Percentiles rank a stretch among this genome's conserved stretches.
These are phyloP conservation scores for Geranium rotundifolium DNA, from an alignment of 345 rosid genomes.

Conservation along the genomic window DNA sequence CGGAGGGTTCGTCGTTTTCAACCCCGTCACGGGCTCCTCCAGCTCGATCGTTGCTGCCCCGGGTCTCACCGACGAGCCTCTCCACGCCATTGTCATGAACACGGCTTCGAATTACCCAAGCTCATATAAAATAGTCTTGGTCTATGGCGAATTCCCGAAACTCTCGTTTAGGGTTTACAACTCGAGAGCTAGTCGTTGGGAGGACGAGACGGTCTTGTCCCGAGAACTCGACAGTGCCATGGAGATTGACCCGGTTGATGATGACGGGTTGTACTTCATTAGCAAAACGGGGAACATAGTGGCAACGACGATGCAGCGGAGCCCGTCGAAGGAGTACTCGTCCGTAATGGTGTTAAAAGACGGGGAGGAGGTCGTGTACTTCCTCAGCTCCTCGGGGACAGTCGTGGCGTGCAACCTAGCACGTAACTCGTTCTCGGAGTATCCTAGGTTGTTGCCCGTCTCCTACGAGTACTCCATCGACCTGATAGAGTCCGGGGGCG, in stretches of 20 bases:
- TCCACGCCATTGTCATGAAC: constrained; percentile 67
- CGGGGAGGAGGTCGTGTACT: constrained; percentile 41
- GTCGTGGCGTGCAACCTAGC: constrained; percentile 59
- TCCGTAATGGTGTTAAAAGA: constrained; percentile 47
- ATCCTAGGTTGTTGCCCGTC: constrained; percentile 62
- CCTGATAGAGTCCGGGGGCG: constrained; percentile 62
- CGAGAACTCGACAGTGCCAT: neutral
- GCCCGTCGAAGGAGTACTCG: constrained; percentile 80
- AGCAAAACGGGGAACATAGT: constrained; percentile 71
- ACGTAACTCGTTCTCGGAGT: constrained; percentile 39
- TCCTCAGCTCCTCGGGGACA: constrained; percentile 63
- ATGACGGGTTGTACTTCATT: constrained; percentile 61
- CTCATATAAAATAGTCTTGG: constrained; percentile 47
- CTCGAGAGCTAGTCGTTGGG: constrained; percentile 48
- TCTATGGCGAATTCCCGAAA: constrained; percentile 54
- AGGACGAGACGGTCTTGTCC: constrained; percentile 26
- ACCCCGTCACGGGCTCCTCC: constrained; percentile 57
- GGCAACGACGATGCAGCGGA: constrained; percentile 62
- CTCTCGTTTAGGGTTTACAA: constrained; percentile 40
- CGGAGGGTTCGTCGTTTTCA: constrained; percentile 39
- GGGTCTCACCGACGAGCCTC: constrained; percentile 17
- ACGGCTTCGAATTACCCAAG: constrained; percentile 14
- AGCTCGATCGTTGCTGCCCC: constrained; percentile 30
- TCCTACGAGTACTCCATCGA: constrained; percentile 72
- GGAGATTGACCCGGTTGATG: constrained; percentile 9